phyloP scores from a whole-genome alignment of 2,329 filamentous ascomycete genomes.

The Endocalyx cinctus region DNA sequence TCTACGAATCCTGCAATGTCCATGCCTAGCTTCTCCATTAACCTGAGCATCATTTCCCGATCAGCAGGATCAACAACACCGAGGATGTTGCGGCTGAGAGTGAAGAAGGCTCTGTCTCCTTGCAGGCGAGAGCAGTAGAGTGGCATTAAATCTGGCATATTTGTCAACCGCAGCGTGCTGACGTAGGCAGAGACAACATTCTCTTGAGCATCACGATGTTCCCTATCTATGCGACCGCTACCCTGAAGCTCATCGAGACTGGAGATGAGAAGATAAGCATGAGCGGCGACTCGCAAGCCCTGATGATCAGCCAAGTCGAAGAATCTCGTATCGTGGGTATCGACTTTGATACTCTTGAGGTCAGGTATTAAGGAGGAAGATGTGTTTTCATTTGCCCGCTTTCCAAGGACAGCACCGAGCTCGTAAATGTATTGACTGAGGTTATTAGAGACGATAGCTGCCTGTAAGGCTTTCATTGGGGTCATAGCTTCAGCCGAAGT shows the following conservation, averaged over 20 bases:
- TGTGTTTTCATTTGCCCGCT: constrained; percentile 39
- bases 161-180: constrained; percentile 67
- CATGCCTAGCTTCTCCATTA: constrained; percentile 72
- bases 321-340: constrained; percentile 41
- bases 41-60: constrained; percentile 62
- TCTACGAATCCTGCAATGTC: constrained; percentile 70
- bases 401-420: constrained; percentile 50
- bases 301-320: constrained; percentile 55
- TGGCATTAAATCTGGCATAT: constrained; percentile 74
- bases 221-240: constrained; percentile 30
- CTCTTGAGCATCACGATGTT: constrained; percentile 53
- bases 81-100: constrained; percentile 72
- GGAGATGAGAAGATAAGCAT: constrained; percentile 61
- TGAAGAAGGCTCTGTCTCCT: constrained; percentile 59
- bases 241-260: constrained; percentile 57
- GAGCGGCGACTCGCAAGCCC: constrained; percentile 63
- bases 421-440: constrained; percentile 54
- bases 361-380: constrained; percentile 40
- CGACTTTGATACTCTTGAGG: constrained; percentile 27
- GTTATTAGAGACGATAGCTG: constrained; percentile 65
- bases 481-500: constrained; percentile 55
- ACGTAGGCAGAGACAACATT: constrained; percentile 80
- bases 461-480: constrained; percentile 72
- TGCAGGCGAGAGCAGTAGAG: constrained; percentile 81
- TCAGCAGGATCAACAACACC: constrained; percentile 63